Conservation (phyloP, 768 basidiomycete genomes). For the Cubamyces sp. region DNA sequence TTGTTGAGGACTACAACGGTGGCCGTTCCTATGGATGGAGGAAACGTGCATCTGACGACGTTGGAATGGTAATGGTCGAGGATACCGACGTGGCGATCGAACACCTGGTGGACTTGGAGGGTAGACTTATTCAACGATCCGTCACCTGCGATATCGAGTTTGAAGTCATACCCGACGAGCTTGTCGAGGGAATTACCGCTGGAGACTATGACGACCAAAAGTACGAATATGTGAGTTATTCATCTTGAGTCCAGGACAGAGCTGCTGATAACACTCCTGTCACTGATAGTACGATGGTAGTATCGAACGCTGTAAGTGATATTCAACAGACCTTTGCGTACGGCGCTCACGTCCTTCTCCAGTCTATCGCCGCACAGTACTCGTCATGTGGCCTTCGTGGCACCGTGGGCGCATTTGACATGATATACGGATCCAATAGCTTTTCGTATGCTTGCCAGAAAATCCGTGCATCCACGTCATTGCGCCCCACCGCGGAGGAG, state of each 20-base stretch:
- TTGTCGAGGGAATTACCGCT: conserved; percentile 21
- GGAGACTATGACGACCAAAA: conserved; percentile 30
- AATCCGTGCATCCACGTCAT: background rate
- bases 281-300: no score
- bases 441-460: conserved; percentile 16
- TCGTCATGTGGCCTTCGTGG: conserved; percentile 33
- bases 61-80: conserved; percentile 25
- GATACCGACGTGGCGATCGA: conserved; percentile 17
- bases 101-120: conserved; percentile 30
- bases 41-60: conserved; percentile 1
- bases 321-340: no score
- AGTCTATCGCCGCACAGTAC: conserved; percentile 34
- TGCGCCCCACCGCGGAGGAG: no score
- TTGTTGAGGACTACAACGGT: conserved; percentile 16
- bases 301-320: no score
- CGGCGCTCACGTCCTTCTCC: background rate
- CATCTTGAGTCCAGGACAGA: background rate
- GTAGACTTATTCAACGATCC: conserved; percentile 6
- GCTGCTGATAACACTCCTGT: no score
- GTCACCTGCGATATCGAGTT: conserved; percentile 14
- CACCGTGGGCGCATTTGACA: conserved; percentile 17
- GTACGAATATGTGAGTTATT: conserved; percentile 35
- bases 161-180: conserved; percentile 27
- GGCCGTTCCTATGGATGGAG: background rate
- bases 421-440: conserved; percentile 5